A percentile compares a stretch with the other conserved stretches of the same genome.
phyloP scores from a whole-genome alignment of 177 flowering plant genomes.

The Vitis hybrid region DNA sequence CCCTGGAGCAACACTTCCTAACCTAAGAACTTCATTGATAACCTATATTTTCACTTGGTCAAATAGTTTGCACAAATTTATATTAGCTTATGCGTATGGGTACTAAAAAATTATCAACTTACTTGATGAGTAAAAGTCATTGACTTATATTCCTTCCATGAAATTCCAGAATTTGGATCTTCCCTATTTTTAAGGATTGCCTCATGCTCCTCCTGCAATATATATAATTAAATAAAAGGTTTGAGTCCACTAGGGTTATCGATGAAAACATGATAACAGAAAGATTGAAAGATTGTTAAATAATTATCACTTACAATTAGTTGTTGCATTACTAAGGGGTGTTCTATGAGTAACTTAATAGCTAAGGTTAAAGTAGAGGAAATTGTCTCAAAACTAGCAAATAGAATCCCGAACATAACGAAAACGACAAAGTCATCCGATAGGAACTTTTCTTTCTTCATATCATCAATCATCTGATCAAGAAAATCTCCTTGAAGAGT shows the following conservation, averaged over 20 bases:
- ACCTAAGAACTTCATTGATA: constrained; percentile 39
- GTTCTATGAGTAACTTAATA: constrained; percentile 22
- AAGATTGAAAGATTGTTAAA: too few relatives aligned
- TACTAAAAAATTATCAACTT: not conserved
- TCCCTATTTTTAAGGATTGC: constrained; percentile 25
- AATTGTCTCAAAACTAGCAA: constrained; percentile 32
- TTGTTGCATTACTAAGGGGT: constrained; percentile 25
- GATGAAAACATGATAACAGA: too few relatives aligned
- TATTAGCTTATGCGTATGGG: not conserved
- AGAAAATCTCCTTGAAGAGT: constrained; percentile 21
- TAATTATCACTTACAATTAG: constrained; percentile 19
- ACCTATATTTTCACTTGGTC: constrained; percentile 23
- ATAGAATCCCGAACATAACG: constrained; percentile 25
- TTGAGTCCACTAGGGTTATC: not conserved
- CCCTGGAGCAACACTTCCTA: constrained; percentile 32
- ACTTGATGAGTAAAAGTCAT: constrained; percentile 45
- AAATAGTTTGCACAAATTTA: too few relatives aligned
- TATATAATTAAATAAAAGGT: not conserved
- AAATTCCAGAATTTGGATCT: constrained; percentile 12
- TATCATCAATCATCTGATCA: constrained; percentile 15
- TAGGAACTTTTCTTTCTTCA: constrained; percentile 16
- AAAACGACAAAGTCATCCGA: constrained; percentile 12
- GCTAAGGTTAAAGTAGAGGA: constrained; percentile 22
- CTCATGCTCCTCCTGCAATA: constrained; percentile 42
- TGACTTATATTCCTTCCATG: constrained; percentile 50